Conservation (phyloP, 257 asterid species). For the Solanum chiquidenum region DNA sequence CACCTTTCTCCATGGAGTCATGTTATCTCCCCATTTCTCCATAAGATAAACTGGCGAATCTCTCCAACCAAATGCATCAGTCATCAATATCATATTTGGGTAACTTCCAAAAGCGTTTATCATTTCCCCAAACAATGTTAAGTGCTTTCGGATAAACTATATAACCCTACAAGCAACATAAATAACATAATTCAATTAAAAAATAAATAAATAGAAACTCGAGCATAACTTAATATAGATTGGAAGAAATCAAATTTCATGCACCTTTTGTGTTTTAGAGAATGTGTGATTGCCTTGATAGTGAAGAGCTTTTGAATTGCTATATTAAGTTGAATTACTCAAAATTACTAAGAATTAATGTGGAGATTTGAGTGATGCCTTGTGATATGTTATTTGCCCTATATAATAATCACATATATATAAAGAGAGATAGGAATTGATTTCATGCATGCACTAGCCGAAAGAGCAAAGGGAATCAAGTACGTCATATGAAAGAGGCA, state of each 20-base stretch:
- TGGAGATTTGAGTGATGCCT: neutral
- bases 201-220: neutral
- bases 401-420: neutral
- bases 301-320: neutral
- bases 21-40: slow-evolving; percentile 18
- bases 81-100: neutral
- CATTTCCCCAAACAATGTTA: neutral
- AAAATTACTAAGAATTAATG: neutral
- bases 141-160: neutral
- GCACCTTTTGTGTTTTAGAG: neutral
- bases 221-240: neutral
- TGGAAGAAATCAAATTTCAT: neutral
- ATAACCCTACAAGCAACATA: neutral
- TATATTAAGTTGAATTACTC: neutral
- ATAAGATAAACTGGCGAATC: neutral
- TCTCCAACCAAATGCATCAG: slow-evolving; percentile 24
- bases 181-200: neutral
- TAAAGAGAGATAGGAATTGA: neutral
- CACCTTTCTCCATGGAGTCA: neutral
- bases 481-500: neutral
- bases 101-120: neutral
- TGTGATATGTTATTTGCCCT: no score
- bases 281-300: neutral
- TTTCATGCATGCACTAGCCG: neutral
- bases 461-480: neutral